phyloP scores from a whole-genome alignment of 164 flowering plant genomes.

The Hamamelis virginiana region DNA sequence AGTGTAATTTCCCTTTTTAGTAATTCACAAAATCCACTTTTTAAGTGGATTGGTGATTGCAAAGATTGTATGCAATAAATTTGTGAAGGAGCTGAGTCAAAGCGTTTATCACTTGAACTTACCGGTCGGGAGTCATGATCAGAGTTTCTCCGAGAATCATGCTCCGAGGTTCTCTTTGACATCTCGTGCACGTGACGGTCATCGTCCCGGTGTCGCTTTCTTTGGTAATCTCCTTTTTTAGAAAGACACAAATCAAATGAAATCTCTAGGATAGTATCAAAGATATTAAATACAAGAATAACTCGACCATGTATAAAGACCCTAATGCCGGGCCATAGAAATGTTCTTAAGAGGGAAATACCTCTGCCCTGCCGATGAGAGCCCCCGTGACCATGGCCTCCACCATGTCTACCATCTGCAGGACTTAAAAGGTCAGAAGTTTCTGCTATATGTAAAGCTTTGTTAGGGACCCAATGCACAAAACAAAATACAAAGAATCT shows the following conservation, averaged over 20 bases:
- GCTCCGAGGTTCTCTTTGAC: conserved; percentile 57
- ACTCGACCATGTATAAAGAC: neutral
- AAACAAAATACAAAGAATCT: neutral
- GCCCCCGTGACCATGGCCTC: conserved; percentile 70
- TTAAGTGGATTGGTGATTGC: neutral
- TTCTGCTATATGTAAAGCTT: neutral
- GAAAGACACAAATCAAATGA: neutral
- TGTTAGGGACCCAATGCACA: neutral
- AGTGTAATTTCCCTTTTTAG: too few relatives aligned
- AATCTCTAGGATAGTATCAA: neutral
- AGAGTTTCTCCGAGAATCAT: conserved; percentile 56
- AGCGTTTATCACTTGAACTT: conserved; percentile 5
- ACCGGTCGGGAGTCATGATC: conserved; percentile 89
- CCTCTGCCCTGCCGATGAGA: conserved; percentile 78
- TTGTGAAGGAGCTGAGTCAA: neutral
- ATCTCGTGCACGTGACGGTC: conserved; percentile 63
- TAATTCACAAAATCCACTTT: neutral
- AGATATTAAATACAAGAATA: neutral
- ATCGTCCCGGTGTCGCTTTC: conserved; percentile 82
- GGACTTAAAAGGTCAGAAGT: conserved; percentile 4
- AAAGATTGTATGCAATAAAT: neutral
- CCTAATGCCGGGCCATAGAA: neutral
- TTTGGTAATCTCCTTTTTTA: conserved; percentile 49
- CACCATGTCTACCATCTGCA: conserved; percentile 85
- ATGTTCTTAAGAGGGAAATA: conserved; percentile 15